phyloP scores from a whole-genome alignment of 208 protist genomes.

The Wallacemonas rigidus region DNA sequence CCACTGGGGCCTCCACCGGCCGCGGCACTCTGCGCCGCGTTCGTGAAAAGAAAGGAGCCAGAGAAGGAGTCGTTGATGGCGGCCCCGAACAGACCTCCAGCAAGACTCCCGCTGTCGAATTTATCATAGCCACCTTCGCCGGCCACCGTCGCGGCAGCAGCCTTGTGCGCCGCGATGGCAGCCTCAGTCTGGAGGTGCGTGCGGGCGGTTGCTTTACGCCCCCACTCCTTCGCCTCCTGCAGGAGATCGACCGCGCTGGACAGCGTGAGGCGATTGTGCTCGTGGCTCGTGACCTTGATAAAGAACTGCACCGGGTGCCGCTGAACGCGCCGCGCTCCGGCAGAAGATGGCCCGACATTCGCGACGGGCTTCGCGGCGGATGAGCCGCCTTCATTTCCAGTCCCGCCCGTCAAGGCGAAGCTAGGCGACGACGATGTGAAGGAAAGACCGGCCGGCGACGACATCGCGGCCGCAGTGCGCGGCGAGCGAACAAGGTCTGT shows the following conservation, averaged over 20 bases:
- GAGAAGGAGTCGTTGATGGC: slow-evolving; percentile 19
- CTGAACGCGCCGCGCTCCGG: background rate
- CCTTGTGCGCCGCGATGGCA: background rate
- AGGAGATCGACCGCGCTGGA: slow-evolving; percentile 43
- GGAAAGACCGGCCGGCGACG: background rate
- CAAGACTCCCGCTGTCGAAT: slow-evolving; percentile 12
- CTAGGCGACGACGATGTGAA: background rate
- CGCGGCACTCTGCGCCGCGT: background rate
- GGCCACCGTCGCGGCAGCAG: background rate
- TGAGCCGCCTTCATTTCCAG: background rate
- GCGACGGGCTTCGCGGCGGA: background rate
- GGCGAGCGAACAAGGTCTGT: background rate
- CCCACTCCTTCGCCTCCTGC: slow-evolving; percentile 63
- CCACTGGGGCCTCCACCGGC: background rate
- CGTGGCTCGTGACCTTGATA: slow-evolving; percentile 56
- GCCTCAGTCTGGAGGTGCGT: slow-evolving; percentile 7
- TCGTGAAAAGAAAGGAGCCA: slow-evolving; percentile 14
- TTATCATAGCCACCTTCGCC: slow-evolving; percentile 8
- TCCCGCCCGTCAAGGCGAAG: background rate
- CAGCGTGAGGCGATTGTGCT: slow-evolving; percentile 60
- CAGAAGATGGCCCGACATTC: background rate
- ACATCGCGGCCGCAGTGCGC: background rate
- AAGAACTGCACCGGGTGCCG: slow-evolving; percentile 80
- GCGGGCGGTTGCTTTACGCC: slow-evolving; percentile 36
- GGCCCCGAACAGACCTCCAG: slow-evolving; percentile 6